Evolutionary conservation across 1,139 yeast species (phyloP).

Genomic region (Sugiyamaella sp.): DNA sequence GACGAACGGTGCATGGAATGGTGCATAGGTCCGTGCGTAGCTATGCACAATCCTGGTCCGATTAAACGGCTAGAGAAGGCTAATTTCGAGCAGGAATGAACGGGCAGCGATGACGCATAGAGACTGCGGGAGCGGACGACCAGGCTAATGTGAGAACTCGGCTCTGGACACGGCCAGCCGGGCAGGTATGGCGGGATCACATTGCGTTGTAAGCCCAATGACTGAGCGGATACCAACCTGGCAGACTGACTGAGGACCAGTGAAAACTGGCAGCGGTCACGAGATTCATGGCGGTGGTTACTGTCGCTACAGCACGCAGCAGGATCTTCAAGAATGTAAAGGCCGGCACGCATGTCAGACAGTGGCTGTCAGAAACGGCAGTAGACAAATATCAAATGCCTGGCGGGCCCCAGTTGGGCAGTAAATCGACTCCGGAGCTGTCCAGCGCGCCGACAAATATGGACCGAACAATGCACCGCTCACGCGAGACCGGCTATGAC

Average conservation of each 20-base stretch:
- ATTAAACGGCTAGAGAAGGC: not conserved
- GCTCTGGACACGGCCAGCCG: no score
- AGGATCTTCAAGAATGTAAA: constrained; percentile 1
- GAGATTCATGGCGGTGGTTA: no score
- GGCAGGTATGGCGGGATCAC: no score
- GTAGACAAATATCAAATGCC: not conserved
- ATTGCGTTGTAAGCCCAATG: no score
- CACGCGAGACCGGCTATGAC: no score
- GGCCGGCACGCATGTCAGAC: constrained; percentile 2
- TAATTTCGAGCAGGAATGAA: constrained; percentile 1
- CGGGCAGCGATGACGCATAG: no score
- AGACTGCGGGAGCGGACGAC: no score
- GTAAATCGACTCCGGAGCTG: not conserved
- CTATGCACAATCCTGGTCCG: constrained; percentile 1
- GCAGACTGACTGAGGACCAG: no score
- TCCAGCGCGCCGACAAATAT: no score
- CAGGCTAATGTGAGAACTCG: no score
- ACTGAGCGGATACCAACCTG: no score
- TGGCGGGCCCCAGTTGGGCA: not conserved
- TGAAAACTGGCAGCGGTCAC: not conserved
- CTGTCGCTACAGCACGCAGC: constrained; percentile 5
- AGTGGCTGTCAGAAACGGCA: not conserved
- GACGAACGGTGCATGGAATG: not conserved
- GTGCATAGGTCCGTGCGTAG: not conserved
- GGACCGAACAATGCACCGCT: no score